These are phyloP conservation scores for Penicillium sp. DNA, from an alignment of 2,329 filamentous ascomycete genomes.

Conservation along the genomic window DNA sequence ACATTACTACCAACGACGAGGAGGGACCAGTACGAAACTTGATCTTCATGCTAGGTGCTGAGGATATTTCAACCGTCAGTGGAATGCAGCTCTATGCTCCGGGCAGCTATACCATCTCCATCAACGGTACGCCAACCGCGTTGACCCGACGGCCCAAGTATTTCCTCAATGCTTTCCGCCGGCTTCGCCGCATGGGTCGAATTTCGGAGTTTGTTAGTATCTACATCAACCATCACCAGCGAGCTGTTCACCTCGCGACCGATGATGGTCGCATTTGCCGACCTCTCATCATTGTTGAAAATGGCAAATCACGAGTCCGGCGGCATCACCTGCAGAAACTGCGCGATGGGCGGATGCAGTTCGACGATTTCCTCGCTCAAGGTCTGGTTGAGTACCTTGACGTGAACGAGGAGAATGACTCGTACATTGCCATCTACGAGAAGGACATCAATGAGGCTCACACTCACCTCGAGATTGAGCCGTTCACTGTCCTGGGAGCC, in stretches of 20 bases:
- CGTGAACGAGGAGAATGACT: constrained; percentile 97
- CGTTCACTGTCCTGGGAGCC: constrained; percentile 92
- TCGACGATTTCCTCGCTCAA: constrained; percentile 89
- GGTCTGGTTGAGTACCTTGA: constrained; percentile 96
- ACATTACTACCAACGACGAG: constrained; percentile 95
- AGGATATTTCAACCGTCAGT: constrained; percentile 75
- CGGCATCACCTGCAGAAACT: constrained; percentile 76
- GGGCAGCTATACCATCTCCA: constrained; percentile 85
- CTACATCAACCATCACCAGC: constrained; percentile 90
- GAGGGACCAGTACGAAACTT: constrained; percentile 86
- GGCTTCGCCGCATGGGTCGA: constrained; percentile 82
- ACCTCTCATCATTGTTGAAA: constrained; percentile 92
- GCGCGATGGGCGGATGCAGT: constrained; percentile 79
- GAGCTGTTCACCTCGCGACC: constrained; percentile 90
- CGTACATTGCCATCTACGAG: constrained; percentile 88
- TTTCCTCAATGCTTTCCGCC: constrained; percentile 83
- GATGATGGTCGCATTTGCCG: constrained; percentile 97
- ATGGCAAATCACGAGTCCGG: constrained; percentile 78
- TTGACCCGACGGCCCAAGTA: constrained; percentile 82
- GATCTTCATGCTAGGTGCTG: constrained; percentile 82
- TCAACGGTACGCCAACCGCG: constrained; percentile 93
- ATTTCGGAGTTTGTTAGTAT: constrained; percentile 97
- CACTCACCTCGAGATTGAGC: constrained; percentile 96
- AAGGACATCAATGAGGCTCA: constrained; percentile 78
- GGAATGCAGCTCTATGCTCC: constrained; percentile 84